phyloP scores from a whole-genome alignment of 345 rosid species.

The Eutrema yunnanense region DNA sequence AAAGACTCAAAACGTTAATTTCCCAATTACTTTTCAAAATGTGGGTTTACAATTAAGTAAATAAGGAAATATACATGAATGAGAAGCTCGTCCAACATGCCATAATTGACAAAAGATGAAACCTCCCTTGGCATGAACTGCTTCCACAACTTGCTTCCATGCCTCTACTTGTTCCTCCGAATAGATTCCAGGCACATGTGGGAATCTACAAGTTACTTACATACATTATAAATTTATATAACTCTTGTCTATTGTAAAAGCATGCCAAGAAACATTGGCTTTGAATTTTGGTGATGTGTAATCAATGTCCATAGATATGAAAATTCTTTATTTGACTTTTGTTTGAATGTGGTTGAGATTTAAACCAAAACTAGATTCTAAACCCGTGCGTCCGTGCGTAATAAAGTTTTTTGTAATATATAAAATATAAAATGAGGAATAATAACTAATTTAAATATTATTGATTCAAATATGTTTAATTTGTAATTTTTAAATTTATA shows the following conservation, averaged over 20 bases:
- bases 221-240: not conserved
- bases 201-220: constrained; percentile 42
- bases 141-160: constrained; percentile 74
- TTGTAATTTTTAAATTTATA: too few relatives aligned
- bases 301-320: not conserved
- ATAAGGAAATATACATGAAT: constrained; percentile 33
- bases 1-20: not conserved
- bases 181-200: constrained; percentile 87
- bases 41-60: not conserved
- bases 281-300: not conserved
- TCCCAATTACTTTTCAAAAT: not conserved
- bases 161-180: constrained; percentile 70
- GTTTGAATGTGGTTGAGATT: not conserved
- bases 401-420: too few relatives aligned
- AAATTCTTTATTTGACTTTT: not conserved
- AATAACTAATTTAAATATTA: too few relatives aligned
- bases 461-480: too few relatives aligned
- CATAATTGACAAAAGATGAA: constrained; percentile 81
- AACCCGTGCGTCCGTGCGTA: too few relatives aligned
- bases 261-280: not conserved
- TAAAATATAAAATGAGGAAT: too few relatives aligned
- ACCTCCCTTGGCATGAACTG: constrained; percentile 75
- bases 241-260: not conserved
- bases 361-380: not conserved
- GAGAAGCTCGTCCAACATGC: constrained; percentile 96